phyloP scores from a whole-genome alignment of 768 basidiomycete genomes.

The Tephrocybe sp. region DNA sequence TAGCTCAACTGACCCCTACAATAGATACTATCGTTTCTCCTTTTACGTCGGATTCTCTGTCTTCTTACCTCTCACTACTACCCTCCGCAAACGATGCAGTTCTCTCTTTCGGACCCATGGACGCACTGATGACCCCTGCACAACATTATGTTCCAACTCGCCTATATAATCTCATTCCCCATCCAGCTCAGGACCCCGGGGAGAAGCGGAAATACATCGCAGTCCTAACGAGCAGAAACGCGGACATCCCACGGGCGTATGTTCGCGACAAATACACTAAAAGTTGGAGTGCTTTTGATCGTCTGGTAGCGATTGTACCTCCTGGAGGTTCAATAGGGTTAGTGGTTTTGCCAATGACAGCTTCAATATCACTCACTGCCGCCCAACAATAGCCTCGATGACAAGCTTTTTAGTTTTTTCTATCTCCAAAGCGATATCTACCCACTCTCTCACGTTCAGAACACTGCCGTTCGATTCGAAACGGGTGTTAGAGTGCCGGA shows the following conservation, averaged over 20 bases:
- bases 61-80: slow-evolving; percentile 74
- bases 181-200: slow-evolving; percentile 75
- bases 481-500: slow-evolving; percentile 87
- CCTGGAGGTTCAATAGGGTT: slow-evolving; percentile 89
- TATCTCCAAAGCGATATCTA: slow-evolving; percentile 76
- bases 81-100: slow-evolving; percentile 75
- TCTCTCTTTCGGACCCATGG: slow-evolving; percentile 80
- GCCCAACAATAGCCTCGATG: slow-evolving; percentile 64
- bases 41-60: slow-evolving; percentile 77
- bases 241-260: slow-evolving; percentile 79
- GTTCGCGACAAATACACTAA: slow-evolving; percentile 92
- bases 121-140: slow-evolving; percentile 73
- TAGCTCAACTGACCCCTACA: neutral
- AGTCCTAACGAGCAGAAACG: slow-evolving; percentile 77
- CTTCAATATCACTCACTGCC: slow-evolving; percentile 4
- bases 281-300: slow-evolving; percentile 90
- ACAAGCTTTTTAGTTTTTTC: slow-evolving; percentile 92
- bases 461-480: slow-evolving; percentile 79
- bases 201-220: slow-evolving; percentile 78
- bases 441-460: slow-evolving; percentile 78
- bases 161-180: slow-evolving; percentile 73
- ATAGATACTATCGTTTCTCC: slow-evolving; percentile 71
- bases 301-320: slow-evolving; percentile 86
- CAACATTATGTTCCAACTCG: slow-evolving; percentile 74
- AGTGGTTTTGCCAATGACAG: slow-evolving; percentile 22